Percentiles rank a stretch among this genome's conserved stretches.
Conservation (phyloP, 805 yeast species). For the Teunomyces atbi region DNA sequence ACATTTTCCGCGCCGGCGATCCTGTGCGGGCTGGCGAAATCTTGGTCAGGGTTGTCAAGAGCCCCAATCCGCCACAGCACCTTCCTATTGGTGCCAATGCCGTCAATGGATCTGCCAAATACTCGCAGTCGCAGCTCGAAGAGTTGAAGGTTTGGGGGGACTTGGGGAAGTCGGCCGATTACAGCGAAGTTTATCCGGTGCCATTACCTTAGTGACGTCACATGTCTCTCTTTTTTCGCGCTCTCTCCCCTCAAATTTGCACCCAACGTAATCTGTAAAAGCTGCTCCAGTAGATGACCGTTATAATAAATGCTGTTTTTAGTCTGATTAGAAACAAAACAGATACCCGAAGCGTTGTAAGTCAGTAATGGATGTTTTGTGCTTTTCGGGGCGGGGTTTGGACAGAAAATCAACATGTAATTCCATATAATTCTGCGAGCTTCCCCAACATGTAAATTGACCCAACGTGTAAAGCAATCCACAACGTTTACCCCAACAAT, state of each 20-base stretch:
- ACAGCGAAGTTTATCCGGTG: neutral
- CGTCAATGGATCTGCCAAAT: neutral
- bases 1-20: neutral
- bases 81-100: neutral
- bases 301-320: no score
- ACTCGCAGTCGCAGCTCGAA: neutral
- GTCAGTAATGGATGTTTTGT: no score
- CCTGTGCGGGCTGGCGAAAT: neutral
- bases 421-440: no score
- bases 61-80: neutral
- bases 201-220: neutral
- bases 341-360: no score
- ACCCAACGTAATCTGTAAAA: neutral
- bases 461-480: neutral
- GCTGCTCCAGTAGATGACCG: no score
- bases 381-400: no score
- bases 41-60: neutral
- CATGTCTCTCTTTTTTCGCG: neutral
- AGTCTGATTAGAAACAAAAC: no score
- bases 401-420: no score
- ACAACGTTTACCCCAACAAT: slow-evolving; percentile 2
- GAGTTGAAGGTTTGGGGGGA: neutral
- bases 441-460: neutral
- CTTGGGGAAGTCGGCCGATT: neutral
- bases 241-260: neutral